Conservation (phyloP, 2,329 filamentous ascomycete genomes). For the Sporothrix inflata region DNA sequence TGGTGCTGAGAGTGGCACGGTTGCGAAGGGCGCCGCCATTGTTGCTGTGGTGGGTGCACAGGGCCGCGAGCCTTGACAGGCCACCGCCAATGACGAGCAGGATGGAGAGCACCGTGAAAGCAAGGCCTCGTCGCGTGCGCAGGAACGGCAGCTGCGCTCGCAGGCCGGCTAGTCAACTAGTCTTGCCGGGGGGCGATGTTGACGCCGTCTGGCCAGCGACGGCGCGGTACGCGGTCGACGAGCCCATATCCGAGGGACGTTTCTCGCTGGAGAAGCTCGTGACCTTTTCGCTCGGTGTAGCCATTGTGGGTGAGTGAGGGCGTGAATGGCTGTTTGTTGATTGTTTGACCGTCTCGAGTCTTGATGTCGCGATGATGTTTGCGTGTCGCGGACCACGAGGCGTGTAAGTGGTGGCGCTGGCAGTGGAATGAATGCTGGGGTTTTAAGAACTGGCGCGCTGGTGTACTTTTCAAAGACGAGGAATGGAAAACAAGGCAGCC, state of each 20-base stretch:
- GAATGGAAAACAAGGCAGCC: background rate
- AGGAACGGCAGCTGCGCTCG: constrained; percentile 40
- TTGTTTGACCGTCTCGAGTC: background rate
- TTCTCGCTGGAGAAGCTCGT: background rate
- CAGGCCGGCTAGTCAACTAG: constrained; percentile 39
- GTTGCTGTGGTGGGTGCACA: constrained; percentile 33
- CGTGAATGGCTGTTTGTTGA: background rate
- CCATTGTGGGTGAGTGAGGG: background rate
- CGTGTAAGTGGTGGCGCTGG: background rate
- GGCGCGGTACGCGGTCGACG: background rate
- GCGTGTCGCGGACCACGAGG: background rate
- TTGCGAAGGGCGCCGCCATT: background rate
- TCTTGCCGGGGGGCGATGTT: background rate
- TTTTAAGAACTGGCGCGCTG: background rate
- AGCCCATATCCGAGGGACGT: background rate
- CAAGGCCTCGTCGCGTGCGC: constrained; percentile 39
- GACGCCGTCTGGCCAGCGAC: background rate
- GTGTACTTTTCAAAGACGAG: no score
- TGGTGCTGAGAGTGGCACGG: background rate
- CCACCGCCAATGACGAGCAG: constrained; percentile 44
- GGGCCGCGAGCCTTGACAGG: constrained; percentile 42
- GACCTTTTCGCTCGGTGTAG: background rate
- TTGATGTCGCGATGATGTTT: background rate
- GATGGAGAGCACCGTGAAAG: constrained; percentile 36
- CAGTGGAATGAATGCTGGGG: background rate